These are phyloP conservation scores for Oropetium thomaeum DNA, from an alignment of 176 grass and related monocot genomes.

Conservation along the genomic window DNA sequence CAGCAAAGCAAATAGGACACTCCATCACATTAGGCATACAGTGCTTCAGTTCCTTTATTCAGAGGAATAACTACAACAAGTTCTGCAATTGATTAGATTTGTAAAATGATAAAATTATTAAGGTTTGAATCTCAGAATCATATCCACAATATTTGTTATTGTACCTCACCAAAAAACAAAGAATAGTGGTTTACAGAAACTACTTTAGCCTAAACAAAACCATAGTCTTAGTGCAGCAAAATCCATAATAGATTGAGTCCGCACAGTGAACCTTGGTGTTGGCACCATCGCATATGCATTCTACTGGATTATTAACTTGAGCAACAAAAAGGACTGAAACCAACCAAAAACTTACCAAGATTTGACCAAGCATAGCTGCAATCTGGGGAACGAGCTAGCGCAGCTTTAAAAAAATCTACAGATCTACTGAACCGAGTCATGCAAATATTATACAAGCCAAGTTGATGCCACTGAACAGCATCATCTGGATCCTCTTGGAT, in stretches of 20 bases:
- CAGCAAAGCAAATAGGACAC: background rate
- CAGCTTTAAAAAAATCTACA: slow-evolving; percentile 88
- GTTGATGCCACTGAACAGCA: slow-evolving; percentile 97
- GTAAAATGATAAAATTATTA: slow-evolving; percentile 3
- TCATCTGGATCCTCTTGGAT: slow-evolving; percentile 96
- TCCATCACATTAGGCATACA: background rate
- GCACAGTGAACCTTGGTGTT: background rate
- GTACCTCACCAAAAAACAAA: background rate
- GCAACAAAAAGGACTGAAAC: background rate
- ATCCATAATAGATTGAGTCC: background rate
- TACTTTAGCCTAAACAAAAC: background rate
- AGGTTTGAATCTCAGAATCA: background rate
- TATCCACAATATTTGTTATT: slow-evolving; percentile 4
- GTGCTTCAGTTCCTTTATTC: background rate
- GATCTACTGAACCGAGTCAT: slow-evolving; percentile 74
- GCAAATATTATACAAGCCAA: slow-evolving; percentile 89
- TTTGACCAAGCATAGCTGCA: slow-evolving; percentile 97
- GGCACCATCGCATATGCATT: background rate
- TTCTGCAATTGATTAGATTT: slow-evolving; percentile 12
- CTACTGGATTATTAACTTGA: slow-evolving; percentile 6
- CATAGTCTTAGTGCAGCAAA: background rate
- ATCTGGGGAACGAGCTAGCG: slow-evolving; percentile 65
- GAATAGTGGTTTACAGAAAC: background rate
- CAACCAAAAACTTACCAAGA: slow-evolving; percentile 65
- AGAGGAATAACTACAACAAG: background rate